Conservation (phyloP, 805 yeast species). For the Komagataella pseudopastoris region DNA sequence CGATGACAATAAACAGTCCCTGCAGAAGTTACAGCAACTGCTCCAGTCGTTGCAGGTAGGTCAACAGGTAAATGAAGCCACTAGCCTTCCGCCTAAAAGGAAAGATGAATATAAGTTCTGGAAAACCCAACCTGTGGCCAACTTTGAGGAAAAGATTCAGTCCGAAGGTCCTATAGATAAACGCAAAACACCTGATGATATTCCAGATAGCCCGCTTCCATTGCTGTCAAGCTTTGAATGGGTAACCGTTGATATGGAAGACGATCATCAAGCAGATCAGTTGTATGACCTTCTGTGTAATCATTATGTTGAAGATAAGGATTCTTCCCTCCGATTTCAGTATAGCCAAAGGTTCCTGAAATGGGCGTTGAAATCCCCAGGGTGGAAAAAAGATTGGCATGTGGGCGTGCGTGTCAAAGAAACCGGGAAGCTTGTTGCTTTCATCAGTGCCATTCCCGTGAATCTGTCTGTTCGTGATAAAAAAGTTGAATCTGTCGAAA, state of each 20-base stretch:
- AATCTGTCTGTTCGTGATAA: constrained; percentile 39
- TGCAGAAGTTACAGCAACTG: constrained; percentile 42
- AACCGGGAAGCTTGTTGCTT: constrained; percentile 73
- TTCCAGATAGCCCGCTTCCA: constrained; percentile 58
- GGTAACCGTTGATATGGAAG: constrained; percentile 59
- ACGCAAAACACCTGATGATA: constrained; percentile 53
- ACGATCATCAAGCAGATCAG: constrained; percentile 49
- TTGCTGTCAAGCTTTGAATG: constrained; percentile 77
- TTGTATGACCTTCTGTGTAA: constrained; percentile 71
- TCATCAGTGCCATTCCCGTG: constrained; percentile 84
- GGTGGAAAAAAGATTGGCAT: constrained; percentile 81
- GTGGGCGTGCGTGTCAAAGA: constrained; percentile 82
- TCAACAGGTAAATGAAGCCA: constrained; percentile 31
- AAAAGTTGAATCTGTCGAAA: constrained; percentile 58
- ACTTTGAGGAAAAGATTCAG: constrained; percentile 51
- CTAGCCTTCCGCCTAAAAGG: constrained; percentile 26
- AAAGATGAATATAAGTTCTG: constrained; percentile 92
- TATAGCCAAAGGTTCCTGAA: constrained; percentile 71
- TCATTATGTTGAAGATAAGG: constrained; percentile 90
- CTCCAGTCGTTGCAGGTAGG: constrained; percentile 39
- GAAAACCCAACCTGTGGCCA: constrained; percentile 94
- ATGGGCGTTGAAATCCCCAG: constrained; percentile 94
- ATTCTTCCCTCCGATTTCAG: constrained; percentile 83
- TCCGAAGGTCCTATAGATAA: constrained; percentile 76
- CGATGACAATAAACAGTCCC: constrained; percentile 5